These are phyloP conservation scores for Powellomyces hirtus DNA, from an alignment of 192 early-diverging fungal genomes.

Conservation along the genomic window DNA sequence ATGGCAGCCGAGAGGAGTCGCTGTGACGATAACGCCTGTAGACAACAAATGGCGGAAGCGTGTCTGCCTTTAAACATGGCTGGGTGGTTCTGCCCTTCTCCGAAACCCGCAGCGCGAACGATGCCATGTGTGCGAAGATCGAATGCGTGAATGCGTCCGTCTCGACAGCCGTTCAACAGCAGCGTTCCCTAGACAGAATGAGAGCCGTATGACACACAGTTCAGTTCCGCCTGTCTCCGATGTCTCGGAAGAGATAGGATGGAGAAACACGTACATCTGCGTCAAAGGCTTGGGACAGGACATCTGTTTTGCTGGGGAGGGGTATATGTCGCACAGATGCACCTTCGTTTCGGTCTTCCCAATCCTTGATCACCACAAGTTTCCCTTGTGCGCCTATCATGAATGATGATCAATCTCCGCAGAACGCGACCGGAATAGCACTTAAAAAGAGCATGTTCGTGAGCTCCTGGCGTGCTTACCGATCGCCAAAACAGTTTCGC, in stretches of 20 bases:
- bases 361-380: background rate
- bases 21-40: background rate
- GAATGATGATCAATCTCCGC: too few relatives aligned
- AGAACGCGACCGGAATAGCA: too few relatives aligned
- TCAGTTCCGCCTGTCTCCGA: too few relatives aligned
- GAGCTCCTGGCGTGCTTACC: background rate
- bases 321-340: background rate
- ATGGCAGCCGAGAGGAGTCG: constrained; percentile 13
- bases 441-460: background rate
- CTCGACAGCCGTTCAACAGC: constrained; percentile 4
- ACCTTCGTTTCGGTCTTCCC: background rate
- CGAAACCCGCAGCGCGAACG: background rate
- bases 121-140: background rate
- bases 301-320: background rate
- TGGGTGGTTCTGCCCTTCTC: background rate
- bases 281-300: constrained; percentile 9
- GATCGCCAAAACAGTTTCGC: background rate
- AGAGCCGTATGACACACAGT: background rate
- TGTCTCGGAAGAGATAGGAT: background rate
- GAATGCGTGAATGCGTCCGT: constrained; percentile 2
- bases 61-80: background rate
- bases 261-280: background rate
- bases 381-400: constrained; percentile 6
- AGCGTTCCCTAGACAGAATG: background rate
- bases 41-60: background rate